Base-by-base conservation (phyloP, 352 stramenopile species). In the Phytophthora boehmeriae region DNA sequence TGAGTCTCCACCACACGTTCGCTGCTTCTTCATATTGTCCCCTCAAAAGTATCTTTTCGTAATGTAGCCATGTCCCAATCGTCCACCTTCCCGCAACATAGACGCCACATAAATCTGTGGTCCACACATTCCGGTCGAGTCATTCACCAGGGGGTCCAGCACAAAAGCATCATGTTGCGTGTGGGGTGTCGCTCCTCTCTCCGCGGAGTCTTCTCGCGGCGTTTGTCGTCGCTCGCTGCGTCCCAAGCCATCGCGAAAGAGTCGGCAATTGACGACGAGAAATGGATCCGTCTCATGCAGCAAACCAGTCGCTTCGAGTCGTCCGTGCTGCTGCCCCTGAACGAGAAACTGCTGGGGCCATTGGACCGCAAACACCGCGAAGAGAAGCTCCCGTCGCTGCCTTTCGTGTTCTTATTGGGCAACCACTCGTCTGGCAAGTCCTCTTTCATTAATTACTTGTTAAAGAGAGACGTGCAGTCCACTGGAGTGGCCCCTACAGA, bases 391-490 rank as follows among this genome's bases (percentile, higher is more conserved):
- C 96, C 93, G 23, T 89, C 90, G 54, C 86, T 99, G 62, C 98
- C 98, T 5, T 99, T 99, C 63, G 97, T 99, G 22, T 99, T 99
- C 54, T 59, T 99, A 23, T 82, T 99, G 17, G 98, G 98, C 22
- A 99, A 99, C 80, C 98, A 99, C 76, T 99, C 95, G 55, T 98
- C 86, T 5, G 98, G 98, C 51, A 99, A 99, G 74, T 98, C 90
- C 3, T 98, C 88, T 30, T 99, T 99, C 63, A 99, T 99, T 75
- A 99, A 99, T 76, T 98, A 99, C 65, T 74, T 99, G 28, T 66
- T 99, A 19, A 86, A 98, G 57, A 81, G 96, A 14, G 78, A 94
- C 27, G 90, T 99, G 51, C 97, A 99, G 88, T 98, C 87, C 36
- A 98, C 97, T 4, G 98, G 98, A n/a, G 97, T 99, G 10, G 98